These are phyloP conservation scores for Sarocladium brachiariae DNA, from an alignment of 2,329 filamentous ascomycete species.

Conservation along the genomic window DNA sequence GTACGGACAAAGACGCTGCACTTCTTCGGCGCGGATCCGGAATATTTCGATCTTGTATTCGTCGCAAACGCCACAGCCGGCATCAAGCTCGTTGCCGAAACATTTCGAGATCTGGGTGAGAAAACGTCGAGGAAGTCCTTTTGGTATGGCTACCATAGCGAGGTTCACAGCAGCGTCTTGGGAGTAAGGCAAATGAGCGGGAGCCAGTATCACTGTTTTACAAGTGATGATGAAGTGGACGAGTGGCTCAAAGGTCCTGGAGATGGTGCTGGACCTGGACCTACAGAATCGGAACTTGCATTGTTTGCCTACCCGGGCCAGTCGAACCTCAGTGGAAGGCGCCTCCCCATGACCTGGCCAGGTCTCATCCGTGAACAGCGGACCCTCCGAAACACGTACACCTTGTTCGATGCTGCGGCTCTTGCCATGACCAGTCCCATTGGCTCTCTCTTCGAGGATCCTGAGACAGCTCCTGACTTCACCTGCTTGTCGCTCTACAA, in stretches of 20 bases:
- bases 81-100: conserved; percentile 55
- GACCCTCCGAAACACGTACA: conserved; percentile 28
- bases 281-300: conserved; percentile 19
- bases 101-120: conserved; percentile 46
- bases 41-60: conserved; percentile 55
- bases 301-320: conserved; percentile 62
- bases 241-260: conserved; percentile 30
- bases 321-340: conserved; percentile 62
- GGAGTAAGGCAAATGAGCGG: conserved; percentile 61
- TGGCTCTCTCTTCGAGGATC: conserved; percentile 41
- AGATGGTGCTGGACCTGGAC: conserved; percentile 11
- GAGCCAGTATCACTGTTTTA: conserved; percentile 50
- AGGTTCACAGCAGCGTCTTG: conserved; percentile 57
- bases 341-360: conserved; percentile 53
- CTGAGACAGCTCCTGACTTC: conserved; percentile 50
- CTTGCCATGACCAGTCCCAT: conserved; percentile 56
- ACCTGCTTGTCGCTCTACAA: conserved; percentile 57
- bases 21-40: conserved; percentile 52
- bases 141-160: conserved; percentile 55
- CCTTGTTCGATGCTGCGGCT: conserved; percentile 56
- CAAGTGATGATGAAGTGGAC: conserved; percentile 45
- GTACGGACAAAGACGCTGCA: conserved; percentile 45
- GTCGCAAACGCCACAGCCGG: conserved; percentile 55
- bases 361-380: conserved; percentile 22
- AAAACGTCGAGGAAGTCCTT: conserved; percentile 38